Percentiles rank a stretch among this genome's conserved stretches.
Conservation (phyloP, 129 eudicot species). For the Smallanthus sonchifolius region DNA sequence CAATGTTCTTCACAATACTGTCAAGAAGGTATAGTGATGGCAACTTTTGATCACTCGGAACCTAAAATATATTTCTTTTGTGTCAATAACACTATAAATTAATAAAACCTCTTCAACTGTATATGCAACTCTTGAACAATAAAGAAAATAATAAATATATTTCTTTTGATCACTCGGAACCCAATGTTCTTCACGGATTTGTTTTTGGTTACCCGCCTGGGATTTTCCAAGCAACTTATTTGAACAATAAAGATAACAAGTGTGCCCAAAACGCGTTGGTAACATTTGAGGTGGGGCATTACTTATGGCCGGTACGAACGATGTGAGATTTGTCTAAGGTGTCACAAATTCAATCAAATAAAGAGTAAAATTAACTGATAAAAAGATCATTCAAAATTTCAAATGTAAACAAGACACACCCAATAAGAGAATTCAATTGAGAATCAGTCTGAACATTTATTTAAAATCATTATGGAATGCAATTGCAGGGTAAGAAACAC, state of each 20-base stretch:
- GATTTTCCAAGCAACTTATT: too few relatives aligned
- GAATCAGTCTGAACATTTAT: background rate
- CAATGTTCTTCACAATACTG: slow-evolving; percentile 98
- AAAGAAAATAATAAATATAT: background rate
- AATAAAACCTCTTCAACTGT: background rate
- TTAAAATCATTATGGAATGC: background rate
- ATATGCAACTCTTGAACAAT: slow-evolving; percentile 6
- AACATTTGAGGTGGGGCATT: too few relatives aligned
- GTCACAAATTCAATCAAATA: background rate
- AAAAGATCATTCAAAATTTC: background rate
- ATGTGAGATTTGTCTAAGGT: too few relatives aligned
- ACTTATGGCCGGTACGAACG: too few relatives aligned
- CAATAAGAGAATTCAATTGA: background rate
- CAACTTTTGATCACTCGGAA: slow-evolving; percentile 91
- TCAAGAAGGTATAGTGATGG: slow-evolving; percentile 91
- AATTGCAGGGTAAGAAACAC: background rate
- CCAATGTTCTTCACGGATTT: too few relatives aligned
- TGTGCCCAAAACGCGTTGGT: too few relatives aligned
- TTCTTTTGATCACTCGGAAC: too few relatives aligned
- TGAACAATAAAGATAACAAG: slow-evolving; percentile 5
- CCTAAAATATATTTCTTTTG: slow-evolving; percentile 43
- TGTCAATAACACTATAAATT: slow-evolving; percentile 27
- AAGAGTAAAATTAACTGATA: background rate
- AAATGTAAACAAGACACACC: background rate
- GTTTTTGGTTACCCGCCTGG: too few relatives aligned